Base-by-base conservation (phyloP, 257 asterid species). In the Primulina tabacum region DNA sequence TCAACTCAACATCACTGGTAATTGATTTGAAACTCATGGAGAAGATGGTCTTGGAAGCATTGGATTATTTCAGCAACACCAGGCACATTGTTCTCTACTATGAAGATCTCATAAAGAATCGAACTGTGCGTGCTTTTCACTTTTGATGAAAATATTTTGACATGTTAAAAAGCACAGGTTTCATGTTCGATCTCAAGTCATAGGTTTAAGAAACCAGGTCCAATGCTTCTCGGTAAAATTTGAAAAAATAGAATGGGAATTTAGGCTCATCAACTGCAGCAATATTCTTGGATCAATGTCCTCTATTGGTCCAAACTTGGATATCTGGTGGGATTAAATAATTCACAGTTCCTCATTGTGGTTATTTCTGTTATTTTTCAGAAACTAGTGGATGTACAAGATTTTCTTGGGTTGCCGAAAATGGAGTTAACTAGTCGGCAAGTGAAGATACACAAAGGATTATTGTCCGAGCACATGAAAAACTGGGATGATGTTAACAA, bases 381-480 rank as follows among this genome's bases (percentile, higher is more conserved):
- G 97, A 91, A 87, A 84, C 70, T 91, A 71, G 71, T n/a, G 29
- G 96, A 88, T 3, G 90, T 88, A 38, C 92, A 83, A 67, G 68
- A 82, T 68, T 94, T 94, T 80, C 78, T 94, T 29, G 87, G 86
- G 71, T 63, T 94, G 61, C 97, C 99, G 2, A 68, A 10, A 67
- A 84, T 80, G 92, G 79, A 77, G 59, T 77, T 94, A 73, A 81
- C 62, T 6, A 94, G 99, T 73, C 86, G 91, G 7, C 99, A 94
- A 71, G 90, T 94, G 2, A 94, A 94, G 86, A 94, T 94, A 82
- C 99, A 94, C 83, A 76, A 71, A 75, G 99, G 99, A 32, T 76
- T 91, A n/a, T 70, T 91, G 60, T 72, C 81, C 4, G 85, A 84
- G 18, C 95, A 90, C 74, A 78, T 94, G 66, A 78, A 75, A 81